Evolutionary conservation across 2,329 filamentous ascomycete genomes (phyloP), one percentile per base, ranked within the genome.

Genomic region (Epichloe scottii): DNA sequence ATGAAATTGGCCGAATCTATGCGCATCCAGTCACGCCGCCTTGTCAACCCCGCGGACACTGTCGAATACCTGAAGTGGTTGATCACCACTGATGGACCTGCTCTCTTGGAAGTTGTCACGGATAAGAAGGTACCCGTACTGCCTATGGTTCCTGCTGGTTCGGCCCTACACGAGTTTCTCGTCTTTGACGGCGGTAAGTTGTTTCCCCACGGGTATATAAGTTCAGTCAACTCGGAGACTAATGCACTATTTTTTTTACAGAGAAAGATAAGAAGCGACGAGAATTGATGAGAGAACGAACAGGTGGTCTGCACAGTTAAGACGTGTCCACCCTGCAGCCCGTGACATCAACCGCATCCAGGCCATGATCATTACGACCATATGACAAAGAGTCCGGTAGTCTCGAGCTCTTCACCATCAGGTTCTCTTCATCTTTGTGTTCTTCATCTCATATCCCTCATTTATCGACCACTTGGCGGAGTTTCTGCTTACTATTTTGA

Each of bases 121-220:
- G 93, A 97, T 68, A 85, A 84, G 72, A 85, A 93, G 79, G 85
- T 93, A 26, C 91, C 91, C 45, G 91, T 98, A n/a, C 73, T 97
- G 62, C 93, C 93, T 38, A 97, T 97, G 93, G 93, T 98, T 45
- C 91, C 91, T 3, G 84, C 81, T 39, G 93, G 93, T 38, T 84
- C 79, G 55, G 91, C 78, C 53, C 76, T 98, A 61, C 89, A 97
- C 66, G 93, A 97, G 69, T 96, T 97, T 71, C 76, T 97, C 40
- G 57, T 62, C 23, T 58, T 58, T 45, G 67, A 69, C 40, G 59
- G 57, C 54, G 65, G 66, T 66, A 59, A 58, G 66, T 58, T 40
- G 4, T 4, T 21, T 21, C 3, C 46, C 7, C 4, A 33, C 8
- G 4, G 23, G 19, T 19, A 12, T 30, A 3, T 35, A 10, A 7